These are phyloP conservation scores for Monosporozyma siamensis DNA, from an alignment of 805 yeast species.

Conservation along the genomic window DNA sequence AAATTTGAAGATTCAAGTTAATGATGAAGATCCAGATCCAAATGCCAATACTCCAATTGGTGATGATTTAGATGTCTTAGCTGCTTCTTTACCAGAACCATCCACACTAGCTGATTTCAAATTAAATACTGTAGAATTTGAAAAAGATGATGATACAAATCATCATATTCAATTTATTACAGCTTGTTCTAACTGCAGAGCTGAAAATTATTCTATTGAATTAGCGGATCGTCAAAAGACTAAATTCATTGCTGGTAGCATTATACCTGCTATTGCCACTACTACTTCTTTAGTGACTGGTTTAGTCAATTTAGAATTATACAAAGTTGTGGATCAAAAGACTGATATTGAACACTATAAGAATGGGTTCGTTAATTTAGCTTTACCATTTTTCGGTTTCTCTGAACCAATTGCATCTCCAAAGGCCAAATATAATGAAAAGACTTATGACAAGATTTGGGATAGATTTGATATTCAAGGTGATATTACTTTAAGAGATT, in stretches of 20 bases:
- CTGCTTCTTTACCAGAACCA: constrained; percentile 79
- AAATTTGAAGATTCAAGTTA: constrained; percentile 72
- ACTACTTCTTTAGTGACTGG: constrained; percentile 98
- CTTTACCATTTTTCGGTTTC: constrained; percentile 92
- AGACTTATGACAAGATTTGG: constrained; percentile 85
- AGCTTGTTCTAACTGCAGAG: constrained; percentile 95
- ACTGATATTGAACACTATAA: constrained; percentile 74
- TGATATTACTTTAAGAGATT: constrained; percentile 63
- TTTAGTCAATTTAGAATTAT: constrained; percentile 79
- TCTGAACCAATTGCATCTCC: constrained; percentile 90
- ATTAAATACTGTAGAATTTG: constrained; percentile 84
- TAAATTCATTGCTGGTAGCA: constrained; percentile 95
- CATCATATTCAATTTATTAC: constrained; percentile 94
- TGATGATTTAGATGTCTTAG: constrained; percentile 57
- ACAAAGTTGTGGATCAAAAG: constrained; percentile 76
- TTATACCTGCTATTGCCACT: constrained; percentile 98
- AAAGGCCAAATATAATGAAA: constrained; percentile 69
- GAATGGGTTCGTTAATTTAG: constrained; percentile 87
- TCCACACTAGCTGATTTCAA: constrained; percentile 82
- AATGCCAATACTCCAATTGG: constrained; percentile 46
- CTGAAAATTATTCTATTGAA: constrained; percentile 81
- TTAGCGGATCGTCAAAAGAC: constrained; percentile 84
- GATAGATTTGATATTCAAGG: constrained; percentile 81
- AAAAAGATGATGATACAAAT: constrained; percentile 94
- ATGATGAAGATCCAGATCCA: constrained; percentile 83